Evolutionary conservation across 148 eudicot species (phyloP), one percentile per base, ranked within the genome.

Genomic region (Heliosperma pusillum): DNA sequence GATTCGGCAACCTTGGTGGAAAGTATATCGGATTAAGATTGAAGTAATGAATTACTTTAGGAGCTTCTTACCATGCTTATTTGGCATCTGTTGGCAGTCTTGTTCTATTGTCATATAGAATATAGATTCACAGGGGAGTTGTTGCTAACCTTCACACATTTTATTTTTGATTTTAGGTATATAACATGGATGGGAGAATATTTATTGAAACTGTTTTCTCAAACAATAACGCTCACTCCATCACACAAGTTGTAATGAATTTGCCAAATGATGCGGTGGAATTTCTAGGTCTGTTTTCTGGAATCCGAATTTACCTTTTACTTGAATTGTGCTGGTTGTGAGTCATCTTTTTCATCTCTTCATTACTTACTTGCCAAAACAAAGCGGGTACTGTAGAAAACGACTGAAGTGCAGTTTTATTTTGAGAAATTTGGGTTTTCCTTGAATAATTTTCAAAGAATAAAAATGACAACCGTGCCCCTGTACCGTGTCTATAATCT

Each of bases 241-340:
- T 91, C 58, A 89, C 96, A 59, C 98, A 94, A 87, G 98, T 94
- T 20, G 89, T 94, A 59, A 94, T 94, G 98, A 94, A 94, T 85
- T 82, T 94, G 89, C 98, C 98, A 44, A 90, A 88, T 57, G 84
- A 87, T 53, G 96, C 97, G 42, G 92, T 83, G 36, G 97, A 91
- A 63, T 90, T 85, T 87, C 86, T 94, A 82, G 97, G 98, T 94
- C 79, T 30, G 72, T 77, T 26, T 64, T 42, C 53, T 33, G 29
- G 64, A 72, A 72, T 56, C 45, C 47, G 10, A 13, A 12, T 3
- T 24, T 25, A 10, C 58, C 58, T 47, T 69, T 45, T n/a, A 69
- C 57, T 69, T 12, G 56, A 69, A 9, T 20, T 22, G 20, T 47
- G 56, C 72, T 69, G 57, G 57, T 25, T 69, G 50, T 33, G 20